phyloP scores from a whole-genome alignment of 495 filamentous ascomycete genomes.

The Aspergillus kassunensis region DNA sequence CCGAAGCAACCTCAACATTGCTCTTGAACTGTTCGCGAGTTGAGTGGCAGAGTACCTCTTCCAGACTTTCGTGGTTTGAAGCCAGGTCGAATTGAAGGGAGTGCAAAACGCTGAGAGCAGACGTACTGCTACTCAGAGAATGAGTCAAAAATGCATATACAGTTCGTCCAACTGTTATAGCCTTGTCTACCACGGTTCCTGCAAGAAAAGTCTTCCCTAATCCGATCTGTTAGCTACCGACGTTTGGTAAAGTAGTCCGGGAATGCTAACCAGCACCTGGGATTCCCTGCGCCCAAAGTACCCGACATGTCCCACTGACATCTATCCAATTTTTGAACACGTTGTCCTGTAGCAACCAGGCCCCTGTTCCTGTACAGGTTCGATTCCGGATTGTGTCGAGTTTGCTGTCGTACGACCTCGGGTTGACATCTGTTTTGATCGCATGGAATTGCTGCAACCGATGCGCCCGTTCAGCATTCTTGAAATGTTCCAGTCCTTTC shows the following conservation, averaged over 20 bases:
- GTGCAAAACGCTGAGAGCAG: background rate
- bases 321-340: conserved; percentile 3
- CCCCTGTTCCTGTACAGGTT: background rate
- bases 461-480: background rate
- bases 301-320: background rate
- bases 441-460: background rate
- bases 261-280: background rate
- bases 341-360: background rate
- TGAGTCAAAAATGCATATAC: background rate
- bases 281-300: background rate
- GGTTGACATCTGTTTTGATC: background rate
- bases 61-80: background rate
- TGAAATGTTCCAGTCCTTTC: conserved; percentile 1
- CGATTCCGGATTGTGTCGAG: background rate
- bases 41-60: background rate
- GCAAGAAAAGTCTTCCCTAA: background rate
- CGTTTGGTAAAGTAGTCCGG: no score
- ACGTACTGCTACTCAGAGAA: background rate
- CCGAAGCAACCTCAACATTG: background rate
- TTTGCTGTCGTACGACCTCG: background rate
- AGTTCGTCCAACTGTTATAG: background rate
- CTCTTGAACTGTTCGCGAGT: background rate
- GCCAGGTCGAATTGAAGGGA: background rate
- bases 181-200: background rate
- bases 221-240: background rate